Conservation (phyloP, 176 grass and related monocot genomes). For the Oryza glaberrima region DNA sequence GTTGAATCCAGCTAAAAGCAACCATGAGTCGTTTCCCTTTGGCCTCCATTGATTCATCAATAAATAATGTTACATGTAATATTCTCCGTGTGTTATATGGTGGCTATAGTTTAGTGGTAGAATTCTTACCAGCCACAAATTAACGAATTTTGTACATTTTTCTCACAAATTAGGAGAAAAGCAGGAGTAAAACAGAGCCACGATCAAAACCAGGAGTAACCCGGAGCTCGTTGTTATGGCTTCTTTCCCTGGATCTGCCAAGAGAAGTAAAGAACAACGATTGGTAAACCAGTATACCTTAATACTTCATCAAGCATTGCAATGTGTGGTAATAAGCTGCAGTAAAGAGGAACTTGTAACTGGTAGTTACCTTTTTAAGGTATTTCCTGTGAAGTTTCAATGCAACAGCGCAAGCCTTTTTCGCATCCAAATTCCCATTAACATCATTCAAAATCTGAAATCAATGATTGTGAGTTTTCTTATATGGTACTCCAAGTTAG, state of each 20-base stretch:
- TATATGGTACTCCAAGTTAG: no score
- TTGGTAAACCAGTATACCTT: not conserved
- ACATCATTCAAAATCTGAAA: slow-evolving; percentile 84
- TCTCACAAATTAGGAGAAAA: no score
- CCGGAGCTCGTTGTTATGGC: not conserved
- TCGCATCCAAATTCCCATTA: slow-evolving; percentile 83
- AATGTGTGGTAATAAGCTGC: not conserved
- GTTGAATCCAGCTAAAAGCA: no score
- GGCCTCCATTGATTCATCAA: no score
- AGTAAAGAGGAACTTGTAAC: not conserved
- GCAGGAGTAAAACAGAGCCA: no score
- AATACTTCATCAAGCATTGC: not conserved
- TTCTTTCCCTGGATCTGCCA: slow-evolving; percentile 52
- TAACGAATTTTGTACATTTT: no score
- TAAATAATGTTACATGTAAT: no score
- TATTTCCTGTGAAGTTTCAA: slow-evolving; percentile 96
- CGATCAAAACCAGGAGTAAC: no score
- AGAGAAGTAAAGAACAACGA: not conserved
- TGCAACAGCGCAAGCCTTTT: slow-evolving; percentile 76
- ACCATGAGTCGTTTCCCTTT: no score
- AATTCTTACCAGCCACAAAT: no score
- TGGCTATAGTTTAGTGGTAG: no score
- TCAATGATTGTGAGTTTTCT: not conserved
- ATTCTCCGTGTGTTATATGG: no score
- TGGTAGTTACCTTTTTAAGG: slow-evolving; percentile 68